A percentile compares a stretch with the other conserved stretches of the same genome.
Evolutionary conservation across 805 yeast genomes (phyloP).

Genomic region (Saccharomyces jurei): DNA sequence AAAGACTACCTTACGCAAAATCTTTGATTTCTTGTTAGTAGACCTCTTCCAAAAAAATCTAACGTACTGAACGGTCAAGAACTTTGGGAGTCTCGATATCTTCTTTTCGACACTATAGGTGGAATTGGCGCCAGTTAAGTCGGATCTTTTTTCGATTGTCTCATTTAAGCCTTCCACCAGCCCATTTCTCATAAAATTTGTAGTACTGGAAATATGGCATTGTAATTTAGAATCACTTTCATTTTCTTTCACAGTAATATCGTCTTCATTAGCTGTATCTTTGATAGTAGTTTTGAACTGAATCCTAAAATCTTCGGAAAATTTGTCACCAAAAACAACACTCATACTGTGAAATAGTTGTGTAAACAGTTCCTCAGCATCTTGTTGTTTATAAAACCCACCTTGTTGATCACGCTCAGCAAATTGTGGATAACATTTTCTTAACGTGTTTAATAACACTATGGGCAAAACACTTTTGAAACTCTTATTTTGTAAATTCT

Average conservation of each 20-base stretch:
- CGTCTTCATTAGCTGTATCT: constrained; percentile 49
- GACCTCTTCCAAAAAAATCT: constrained; percentile 95
- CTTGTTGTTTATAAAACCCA: constrained; percentile 88
- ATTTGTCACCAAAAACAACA: constrained; percentile 37
- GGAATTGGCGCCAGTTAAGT: constrained; percentile 62
- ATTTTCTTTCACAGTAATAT: constrained; percentile 44
- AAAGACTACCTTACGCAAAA: constrained; percentile 86
- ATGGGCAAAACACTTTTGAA: constrained; percentile 56
- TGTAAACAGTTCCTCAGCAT: constrained; percentile 93
- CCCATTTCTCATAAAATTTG: constrained; percentile 87
- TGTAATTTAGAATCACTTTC: constrained; percentile 58
- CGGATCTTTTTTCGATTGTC: constrained; percentile 67
- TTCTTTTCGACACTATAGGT: constrained; percentile 49
- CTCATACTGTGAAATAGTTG: constrained; percentile 55
- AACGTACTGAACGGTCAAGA: constrained; percentile 83
- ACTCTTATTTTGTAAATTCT: constrained; percentile 33
- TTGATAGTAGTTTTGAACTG: constrained; percentile 54
- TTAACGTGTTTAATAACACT: constrained; percentile 53
- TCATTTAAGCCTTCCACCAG: constrained; percentile 67
- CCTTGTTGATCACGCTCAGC: constrained; percentile 59
- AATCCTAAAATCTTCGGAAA: constrained; percentile 54
- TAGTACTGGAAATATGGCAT: constrained; percentile 79
- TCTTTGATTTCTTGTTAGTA: constrained; percentile 83
- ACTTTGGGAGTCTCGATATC: constrained; percentile 76
- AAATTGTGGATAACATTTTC: constrained; percentile 78